These are phyloP conservation scores for Torrubiella hemipterigena DNA, from an alignment of 2,329 filamentous ascomycete genomes.

Conservation along the genomic window DNA sequence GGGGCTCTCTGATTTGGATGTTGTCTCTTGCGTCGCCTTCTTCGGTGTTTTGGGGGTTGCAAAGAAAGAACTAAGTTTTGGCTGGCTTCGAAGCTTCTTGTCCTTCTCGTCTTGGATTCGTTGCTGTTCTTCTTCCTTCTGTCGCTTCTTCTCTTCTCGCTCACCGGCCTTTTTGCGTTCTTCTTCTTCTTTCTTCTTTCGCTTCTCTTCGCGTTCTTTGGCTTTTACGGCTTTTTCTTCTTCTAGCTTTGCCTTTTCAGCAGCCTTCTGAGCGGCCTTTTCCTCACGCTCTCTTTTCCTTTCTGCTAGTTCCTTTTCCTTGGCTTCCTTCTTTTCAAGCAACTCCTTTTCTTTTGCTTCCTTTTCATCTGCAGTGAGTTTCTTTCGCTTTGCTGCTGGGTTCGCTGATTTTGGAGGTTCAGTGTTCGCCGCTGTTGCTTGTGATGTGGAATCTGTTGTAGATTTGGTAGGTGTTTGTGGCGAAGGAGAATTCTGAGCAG, in stretches of 20 bases:
- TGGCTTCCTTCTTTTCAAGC: conserved; percentile 20
- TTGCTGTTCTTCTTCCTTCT: conserved; percentile 36
- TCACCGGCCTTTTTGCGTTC: conserved; percentile 26
- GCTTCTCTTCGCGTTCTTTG: conserved; percentile 26
- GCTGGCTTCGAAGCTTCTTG: conserved; percentile 36
- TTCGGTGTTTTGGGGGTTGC: conserved; percentile 25
- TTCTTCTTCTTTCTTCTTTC: conserved; percentile 29
- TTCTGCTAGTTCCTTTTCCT: conserved; percentile 19
- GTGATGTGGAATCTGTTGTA: conserved; percentile 10
- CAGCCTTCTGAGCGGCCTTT: conserved; percentile 17
- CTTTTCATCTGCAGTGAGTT: conserved; percentile 28
- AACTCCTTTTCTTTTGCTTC: conserved; percentile 24
- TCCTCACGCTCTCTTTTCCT: conserved; percentile 21
- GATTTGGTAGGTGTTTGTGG: conserved; percentile 17
- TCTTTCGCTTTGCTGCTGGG: conserved; percentile 28
- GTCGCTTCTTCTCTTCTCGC: conserved; percentile 31
- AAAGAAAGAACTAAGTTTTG: conserved; percentile 35
- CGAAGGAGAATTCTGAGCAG: conserved; percentile 22
- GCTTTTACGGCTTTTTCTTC: conserved; percentile 24
- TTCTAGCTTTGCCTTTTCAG: conserved; percentile 25
- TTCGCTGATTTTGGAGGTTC: conserved; percentile 6
- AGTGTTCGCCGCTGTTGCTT: conserved; percentile 4
- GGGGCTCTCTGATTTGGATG: conserved; percentile 15
- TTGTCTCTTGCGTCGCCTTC: conserved; percentile 23
- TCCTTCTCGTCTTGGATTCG: conserved; percentile 29